Conservation (phyloP, 2,329 filamentous ascomycete species). For the Niveomyces coronatus region DNA sequence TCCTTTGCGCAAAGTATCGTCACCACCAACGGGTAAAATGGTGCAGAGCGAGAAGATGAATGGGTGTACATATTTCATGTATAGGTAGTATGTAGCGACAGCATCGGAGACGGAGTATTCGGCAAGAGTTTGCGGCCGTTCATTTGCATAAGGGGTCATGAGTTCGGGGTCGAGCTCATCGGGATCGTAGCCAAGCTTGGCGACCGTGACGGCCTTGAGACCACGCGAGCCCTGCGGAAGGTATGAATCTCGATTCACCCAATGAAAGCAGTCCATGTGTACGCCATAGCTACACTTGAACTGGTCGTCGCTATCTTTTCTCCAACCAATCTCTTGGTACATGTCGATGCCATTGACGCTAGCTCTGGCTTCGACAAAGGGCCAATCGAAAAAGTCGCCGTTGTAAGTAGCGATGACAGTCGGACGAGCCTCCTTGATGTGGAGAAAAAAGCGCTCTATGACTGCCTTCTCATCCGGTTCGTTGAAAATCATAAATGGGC, state of each 20-base stretch:
- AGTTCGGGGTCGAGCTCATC: constrained; percentile 95
- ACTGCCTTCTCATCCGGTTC: constrained; percentile 85
- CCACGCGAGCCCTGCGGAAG: constrained; percentile 94
- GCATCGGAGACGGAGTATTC: constrained; percentile 99
- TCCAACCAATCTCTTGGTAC: constrained; percentile 97
- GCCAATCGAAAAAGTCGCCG: constrained; percentile 99
- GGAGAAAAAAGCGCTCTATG: constrained; percentile 86
- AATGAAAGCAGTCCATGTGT: constrained; percentile 98
- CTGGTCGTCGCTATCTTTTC: constrained; percentile 89
- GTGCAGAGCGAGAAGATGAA: constrained; percentile 99
- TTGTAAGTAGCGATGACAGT: constrained; percentile 99
- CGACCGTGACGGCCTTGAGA: constrained; percentile 93
- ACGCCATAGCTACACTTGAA: constrained; percentile 94
- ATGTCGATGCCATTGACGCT: constrained; percentile 96
- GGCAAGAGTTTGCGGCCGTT: constrained; percentile 85
- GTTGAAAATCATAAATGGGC: constrained; percentile 96
- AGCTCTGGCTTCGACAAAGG: constrained; percentile 88
- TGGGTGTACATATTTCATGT: constrained; percentile 99
- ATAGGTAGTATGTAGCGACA: constrained; percentile 95
- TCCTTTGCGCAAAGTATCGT: constrained; percentile 88
- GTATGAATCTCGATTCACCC: constrained; percentile 98
- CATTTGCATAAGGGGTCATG: constrained; percentile 86
- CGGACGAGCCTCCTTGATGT: constrained; percentile 87
- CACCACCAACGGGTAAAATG: constrained; percentile 84
- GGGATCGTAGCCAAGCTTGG: constrained; percentile 95